Conservation (phyloP, 352 stramenopile species). For the Phytophthora hibernalis region DNA sequence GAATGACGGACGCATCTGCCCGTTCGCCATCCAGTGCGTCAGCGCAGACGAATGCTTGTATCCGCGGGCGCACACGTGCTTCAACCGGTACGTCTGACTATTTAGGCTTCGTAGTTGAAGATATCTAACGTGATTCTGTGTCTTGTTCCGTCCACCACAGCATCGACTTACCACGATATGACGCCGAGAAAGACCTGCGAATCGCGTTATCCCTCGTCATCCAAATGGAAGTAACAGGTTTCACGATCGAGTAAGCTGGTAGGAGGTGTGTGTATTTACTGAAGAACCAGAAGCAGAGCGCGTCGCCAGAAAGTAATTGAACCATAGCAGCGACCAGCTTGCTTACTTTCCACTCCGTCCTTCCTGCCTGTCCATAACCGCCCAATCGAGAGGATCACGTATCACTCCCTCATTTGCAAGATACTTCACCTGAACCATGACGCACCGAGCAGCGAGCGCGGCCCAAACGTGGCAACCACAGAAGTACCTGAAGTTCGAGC, state of each 20-base stretch:
- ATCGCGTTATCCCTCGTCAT: conserved; percentile 86
- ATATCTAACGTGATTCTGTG: conserved; percentile 14
- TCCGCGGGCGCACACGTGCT: conserved; percentile 86
- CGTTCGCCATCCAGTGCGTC: conserved; percentile 89
- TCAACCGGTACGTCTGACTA: conserved; percentile 72
- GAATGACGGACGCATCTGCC: conserved; percentile 89
- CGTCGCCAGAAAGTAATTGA: conserved; percentile 33
- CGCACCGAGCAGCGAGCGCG: background rate
- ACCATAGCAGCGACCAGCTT: conserved; percentile 34
- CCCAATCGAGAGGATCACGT: background rate
- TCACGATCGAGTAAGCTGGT: conserved; percentile 81
- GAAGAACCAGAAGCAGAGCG: conserved; percentile 15
- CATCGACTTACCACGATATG: conserved; percentile 81
- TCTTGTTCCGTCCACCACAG: conserved; percentile 35
- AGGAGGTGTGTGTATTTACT: conserved; percentile 42
- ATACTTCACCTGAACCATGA: background rate
- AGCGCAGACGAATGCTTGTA: conserved; percentile 82
- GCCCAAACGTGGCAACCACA: background rate
- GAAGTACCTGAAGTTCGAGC: conserved; percentile 16
- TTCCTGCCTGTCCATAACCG: background rate
- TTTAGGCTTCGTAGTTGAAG: background rate
- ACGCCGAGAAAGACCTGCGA: conserved; percentile 77
- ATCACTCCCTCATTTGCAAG: background rate
- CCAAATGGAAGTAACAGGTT: conserved; percentile 89
- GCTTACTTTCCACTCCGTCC: conserved; percentile 7